Base-by-base conservation (phyloP, 352 stramenopile species). In the Pythium dissimile region DNA sequence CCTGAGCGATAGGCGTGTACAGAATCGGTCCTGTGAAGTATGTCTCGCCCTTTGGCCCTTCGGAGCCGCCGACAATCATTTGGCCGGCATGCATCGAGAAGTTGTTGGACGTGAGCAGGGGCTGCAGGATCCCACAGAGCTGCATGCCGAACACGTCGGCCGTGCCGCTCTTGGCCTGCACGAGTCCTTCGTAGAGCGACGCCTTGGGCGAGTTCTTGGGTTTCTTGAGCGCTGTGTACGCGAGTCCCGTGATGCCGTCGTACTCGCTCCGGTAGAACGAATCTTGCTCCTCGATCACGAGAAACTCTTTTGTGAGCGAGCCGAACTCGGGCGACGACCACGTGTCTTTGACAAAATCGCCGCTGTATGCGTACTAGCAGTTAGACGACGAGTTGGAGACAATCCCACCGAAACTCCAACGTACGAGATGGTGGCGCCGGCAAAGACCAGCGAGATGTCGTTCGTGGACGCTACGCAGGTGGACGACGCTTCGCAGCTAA, bases 111-210 rank as follows among this genome's bases (percentile, higher is more conserved):
- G 66, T 54, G 42, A 85, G 54, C 66, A 90, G 49, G 3, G 80
- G 73, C 57, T 94, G 84, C 73, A 92, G 84, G 45, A 85, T 80
- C 9, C 84, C 84, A 49, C 84, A 94, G 8, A 94, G 61, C 53
- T 84, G 69, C 70, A 94, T 84, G 1, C 80, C 76, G 46, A 94
- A 92, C 11, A 68, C 64, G 47, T 94, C 73, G n/a, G 55, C 46
- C 16, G 69, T 79, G 10, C 62, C 65, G 16, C 65, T 72, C 30
- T 59, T 60, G 5, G 65, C 66, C 2, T 59, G 35, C 26, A 90
- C 71, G 1, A 92, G 58, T 24, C 77, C 67, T 20, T 83, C 59
- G 58, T 88, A 86, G 41, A 90, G 66, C 23, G 80, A 84, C n/a
- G 67, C 54, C 12, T 77, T 62, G 5, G 69, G 70, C 23, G 77